phyloP scores from a whole-genome alignment of 441 rosid genomes.

The Theobroma grandiflorum region DNA sequence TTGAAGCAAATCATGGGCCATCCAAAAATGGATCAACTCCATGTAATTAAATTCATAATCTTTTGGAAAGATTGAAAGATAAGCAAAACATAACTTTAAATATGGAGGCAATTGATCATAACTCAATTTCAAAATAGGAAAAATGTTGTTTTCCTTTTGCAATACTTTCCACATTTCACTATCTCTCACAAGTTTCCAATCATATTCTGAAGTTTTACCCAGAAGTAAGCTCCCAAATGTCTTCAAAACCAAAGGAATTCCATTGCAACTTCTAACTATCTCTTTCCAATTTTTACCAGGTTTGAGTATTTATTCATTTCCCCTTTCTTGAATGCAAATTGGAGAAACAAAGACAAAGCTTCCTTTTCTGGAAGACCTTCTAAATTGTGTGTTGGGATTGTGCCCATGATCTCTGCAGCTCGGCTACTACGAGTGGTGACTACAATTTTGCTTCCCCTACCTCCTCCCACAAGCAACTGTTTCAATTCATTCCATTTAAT shows the following conservation, averaged over 20 bases:
- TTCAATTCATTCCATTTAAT: background rate
- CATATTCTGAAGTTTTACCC: conserved; percentile 7
- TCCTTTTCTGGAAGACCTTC: background rate
- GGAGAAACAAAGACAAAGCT: conserved; percentile 7
- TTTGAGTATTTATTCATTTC: background rate
- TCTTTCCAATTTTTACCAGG: conserved; percentile 12
- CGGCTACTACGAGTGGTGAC: conserved; percentile 25
- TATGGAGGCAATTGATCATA: conserved; percentile 32
- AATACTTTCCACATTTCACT: background rate
- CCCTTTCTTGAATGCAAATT: conserved; percentile 17
- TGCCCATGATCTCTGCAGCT: background rate
- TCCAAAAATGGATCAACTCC: conserved; percentile 16
- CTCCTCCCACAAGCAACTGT: background rate
- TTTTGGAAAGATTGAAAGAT: conserved; percentile 35
- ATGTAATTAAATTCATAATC: background rate
- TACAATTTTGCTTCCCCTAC: conserved; percentile 28
- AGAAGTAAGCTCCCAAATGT: conserved; percentile 28
- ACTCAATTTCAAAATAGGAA: conserved; percentile 28
- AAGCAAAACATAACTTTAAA: conserved; percentile 42
- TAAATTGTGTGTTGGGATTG: background rate
- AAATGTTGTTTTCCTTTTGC: conserved; percentile 11
- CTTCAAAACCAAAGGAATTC: conserved; percentile 45
- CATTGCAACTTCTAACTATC: conserved; percentile 34
- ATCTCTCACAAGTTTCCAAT: conserved; percentile 2
- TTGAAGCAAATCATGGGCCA: background rate